Base-by-base conservation (phyloP, 345 rosid species). In the Pistacia vera region DNA sequence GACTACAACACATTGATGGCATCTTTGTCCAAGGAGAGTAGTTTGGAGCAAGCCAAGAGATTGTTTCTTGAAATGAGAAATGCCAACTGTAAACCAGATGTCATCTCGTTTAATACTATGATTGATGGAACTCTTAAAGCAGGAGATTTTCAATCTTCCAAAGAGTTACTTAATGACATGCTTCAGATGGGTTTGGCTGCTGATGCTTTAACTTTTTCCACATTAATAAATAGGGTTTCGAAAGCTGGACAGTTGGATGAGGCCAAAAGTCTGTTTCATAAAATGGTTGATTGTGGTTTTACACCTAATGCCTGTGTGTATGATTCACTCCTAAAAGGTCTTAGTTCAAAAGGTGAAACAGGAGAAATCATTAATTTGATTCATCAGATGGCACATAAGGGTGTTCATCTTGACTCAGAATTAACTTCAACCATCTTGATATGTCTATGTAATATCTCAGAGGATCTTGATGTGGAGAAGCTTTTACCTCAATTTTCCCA, bases 281-380 rank as follows among this genome's bases (percentile, higher is more conserved):
- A 78, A 77, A 87, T 92, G 94, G 76, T 89, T 68, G 85, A 85
- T 38, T 79, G 79, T 22, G 97, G 97, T 63, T 72, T 83, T 75
- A 79, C 60, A 76, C 90, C 94, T 25, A 84, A 80, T 72, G 75
- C 75, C 41, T 64, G 68, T 74, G 79, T 85, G 36, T 85, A 79
- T 78, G 93, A 92, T 77, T 89, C 89, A 59, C 85, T 92, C 72
- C 74, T 92, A 80, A 90, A 83, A 84, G 84, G 83, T 71, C 82
- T 85, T 63, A 68, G 83, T 67, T 76, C 78, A 38, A 77, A 75
- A 66, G 92, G 87, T 38, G 87, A 89, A 70, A 71, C 81, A 16
- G 88, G 83, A n/a, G 89, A 86, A 68, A 76, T 86, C 77, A 79
- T 77, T 38, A 83, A 78, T 55, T 72, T 92, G 81, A 82, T 89